Evolutionary conservation across 75 land plant genomes (phyloP).

Genomic region (Sequoiadendron giganteum): DNA sequence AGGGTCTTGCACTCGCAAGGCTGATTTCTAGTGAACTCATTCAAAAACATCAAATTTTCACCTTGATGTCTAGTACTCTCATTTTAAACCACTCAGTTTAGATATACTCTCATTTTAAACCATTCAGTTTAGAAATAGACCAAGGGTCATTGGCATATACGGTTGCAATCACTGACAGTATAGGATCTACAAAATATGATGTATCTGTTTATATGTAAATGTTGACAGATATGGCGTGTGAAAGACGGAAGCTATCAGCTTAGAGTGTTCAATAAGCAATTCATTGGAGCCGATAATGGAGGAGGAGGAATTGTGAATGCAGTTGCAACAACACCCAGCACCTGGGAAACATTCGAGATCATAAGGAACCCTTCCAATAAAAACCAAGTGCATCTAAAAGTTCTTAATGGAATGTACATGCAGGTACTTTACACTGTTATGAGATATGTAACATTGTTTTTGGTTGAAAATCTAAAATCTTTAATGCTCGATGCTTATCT

Average conservation of each 20-base stretch:
- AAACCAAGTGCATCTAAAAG: too few species aligned
- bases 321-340: slow-evolving; percentile 17
- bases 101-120: too few species aligned
- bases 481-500: background rate
- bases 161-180: too few species aligned
- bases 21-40: too few species aligned
- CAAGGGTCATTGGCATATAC: too few species aligned
- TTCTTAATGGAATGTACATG: slow-evolving; percentile 13
- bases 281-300: slow-evolving; percentile 30
- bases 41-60: too few species aligned
- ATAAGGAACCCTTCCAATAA: too few species aligned
- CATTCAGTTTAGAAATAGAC: too few species aligned
- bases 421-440: slow-evolving; percentile 17
- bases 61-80: too few species aligned
- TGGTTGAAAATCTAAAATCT: background rate
- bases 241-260: slow-evolving; percentile 36
- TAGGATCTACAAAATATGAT: background rate
- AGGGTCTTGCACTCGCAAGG: too few species aligned
- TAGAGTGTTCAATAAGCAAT: slow-evolving; percentile 58
- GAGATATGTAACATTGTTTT: background rate
- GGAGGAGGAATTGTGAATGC: slow-evolving; percentile 32
- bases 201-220: background rate
- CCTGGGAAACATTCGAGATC: too few species aligned
- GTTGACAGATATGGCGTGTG: slow-evolving; percentile 61
- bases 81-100: too few species aligned